phyloP scores from a whole-genome alignment of 1,284 basidiomycete species.

The Ganoderma sp. region DNA sequence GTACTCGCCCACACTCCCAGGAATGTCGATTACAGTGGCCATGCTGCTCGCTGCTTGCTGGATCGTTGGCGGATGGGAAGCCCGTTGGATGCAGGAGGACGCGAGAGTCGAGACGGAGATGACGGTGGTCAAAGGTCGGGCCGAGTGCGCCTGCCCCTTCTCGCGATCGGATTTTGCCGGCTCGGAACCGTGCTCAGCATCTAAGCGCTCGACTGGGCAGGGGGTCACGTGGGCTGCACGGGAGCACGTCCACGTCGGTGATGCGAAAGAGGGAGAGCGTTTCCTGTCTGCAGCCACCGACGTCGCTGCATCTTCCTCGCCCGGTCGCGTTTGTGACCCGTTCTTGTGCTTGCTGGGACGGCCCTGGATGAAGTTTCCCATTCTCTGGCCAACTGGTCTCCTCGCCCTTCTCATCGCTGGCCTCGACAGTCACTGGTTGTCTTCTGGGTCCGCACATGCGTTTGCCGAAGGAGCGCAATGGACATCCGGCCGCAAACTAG shows the following conservation, averaged over 20 bases:
- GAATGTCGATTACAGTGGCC: slow-evolving; percentile 60
- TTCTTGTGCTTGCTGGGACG: slow-evolving; percentile 14
- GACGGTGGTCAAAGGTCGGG: slow-evolving; percentile 7
- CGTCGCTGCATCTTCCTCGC: slow-evolving; percentile 5
- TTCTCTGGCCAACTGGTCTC: slow-evolving; percentile 63
- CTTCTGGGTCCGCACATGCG: slow-evolving; percentile 41
- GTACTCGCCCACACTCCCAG: slow-evolving; percentile 66
- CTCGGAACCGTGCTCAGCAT: too few relatives aligned
- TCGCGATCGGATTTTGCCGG: too few relatives aligned
- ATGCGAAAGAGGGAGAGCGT: slow-evolving; percentile 5
- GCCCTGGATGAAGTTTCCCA: slow-evolving; percentile 66
- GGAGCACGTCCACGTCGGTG: slow-evolving; percentile 21
- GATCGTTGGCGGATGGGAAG: neutral
- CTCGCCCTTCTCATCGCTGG: slow-evolving; percentile 53
- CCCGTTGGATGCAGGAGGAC: neutral
- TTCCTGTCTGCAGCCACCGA: slow-evolving; percentile 3
- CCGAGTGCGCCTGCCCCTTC: neutral
- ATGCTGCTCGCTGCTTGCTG: slow-evolving; percentile 40
- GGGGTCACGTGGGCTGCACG: slow-evolving; percentile 17
- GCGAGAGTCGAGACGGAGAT: neutral
- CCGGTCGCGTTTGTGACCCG: neutral
- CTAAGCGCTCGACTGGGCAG: too few relatives aligned
- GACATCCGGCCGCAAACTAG: slow-evolving; percentile 64
- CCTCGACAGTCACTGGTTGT: slow-evolving; percentile 52
- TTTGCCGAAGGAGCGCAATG: slow-evolving; percentile 51